Conservation (phyloP, 2,329 filamentous ascomycete genomes). For the Exophiala viscosa region DNA sequence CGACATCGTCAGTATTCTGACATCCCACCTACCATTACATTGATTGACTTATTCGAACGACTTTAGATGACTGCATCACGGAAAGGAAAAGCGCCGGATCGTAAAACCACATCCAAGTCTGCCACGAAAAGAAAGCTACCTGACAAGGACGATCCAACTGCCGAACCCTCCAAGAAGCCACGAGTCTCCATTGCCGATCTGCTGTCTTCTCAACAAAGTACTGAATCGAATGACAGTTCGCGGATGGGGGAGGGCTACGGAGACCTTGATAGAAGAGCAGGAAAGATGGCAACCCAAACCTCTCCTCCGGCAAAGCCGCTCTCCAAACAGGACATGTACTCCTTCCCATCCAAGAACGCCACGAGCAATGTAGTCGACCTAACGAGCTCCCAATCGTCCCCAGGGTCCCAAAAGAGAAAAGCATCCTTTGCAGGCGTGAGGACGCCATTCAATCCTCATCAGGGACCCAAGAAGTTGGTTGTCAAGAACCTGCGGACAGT, state of each 20-base stretch:
- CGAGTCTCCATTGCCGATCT: slow-evolving; percentile 22
- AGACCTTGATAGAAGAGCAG: slow-evolving; percentile 12
- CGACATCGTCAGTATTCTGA: slow-evolving; percentile 12
- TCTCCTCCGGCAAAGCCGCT: slow-evolving; percentile 25
- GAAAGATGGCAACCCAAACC: slow-evolving; percentile 21
- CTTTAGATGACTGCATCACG: slow-evolving; percentile 27
- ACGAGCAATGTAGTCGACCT: slow-evolving; percentile 45
- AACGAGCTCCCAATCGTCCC: slow-evolving; percentile 38
- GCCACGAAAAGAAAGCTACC: slow-evolving; percentile 13
- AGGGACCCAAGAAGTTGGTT: slow-evolving; percentile 78
- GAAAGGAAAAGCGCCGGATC: slow-evolving; percentile 22
- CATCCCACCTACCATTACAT: slow-evolving; percentile 2
- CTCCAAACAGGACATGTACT: slow-evolving; percentile 52
- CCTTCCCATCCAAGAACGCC: slow-evolving; percentile 42
- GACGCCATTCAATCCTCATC: slow-evolving; percentile 64
- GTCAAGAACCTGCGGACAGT: slow-evolving; percentile 82
- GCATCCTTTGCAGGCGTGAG: slow-evolving; percentile 30
- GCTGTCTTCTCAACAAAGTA: slow-evolving; percentile 17
- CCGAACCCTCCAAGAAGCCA: slow-evolving; percentile 20
- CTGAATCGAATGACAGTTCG: slow-evolving; percentile 13
- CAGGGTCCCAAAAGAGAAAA: slow-evolving; percentile 30
- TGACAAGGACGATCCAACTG: slow-evolving; percentile 10
- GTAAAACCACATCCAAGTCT: slow-evolving; percentile 15
- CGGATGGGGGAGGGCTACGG: not conserved
- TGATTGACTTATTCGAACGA: not conserved